phyloP scores from a whole-genome alignment of 192 early-diverging fungal species.

The Podila minutissima region DNA sequence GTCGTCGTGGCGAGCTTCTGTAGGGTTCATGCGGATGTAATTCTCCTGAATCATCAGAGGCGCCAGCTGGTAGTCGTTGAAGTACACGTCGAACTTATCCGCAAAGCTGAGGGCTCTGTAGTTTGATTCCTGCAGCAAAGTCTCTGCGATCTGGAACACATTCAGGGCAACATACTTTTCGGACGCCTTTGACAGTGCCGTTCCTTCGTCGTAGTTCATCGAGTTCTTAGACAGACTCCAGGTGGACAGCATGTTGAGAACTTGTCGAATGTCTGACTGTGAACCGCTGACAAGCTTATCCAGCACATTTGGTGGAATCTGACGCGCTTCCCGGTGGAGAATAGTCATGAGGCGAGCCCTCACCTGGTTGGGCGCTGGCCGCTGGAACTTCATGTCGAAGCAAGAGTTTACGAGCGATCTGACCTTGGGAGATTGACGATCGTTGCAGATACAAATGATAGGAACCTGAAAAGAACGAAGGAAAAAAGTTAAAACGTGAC shows the following conservation, averaged over 20 bases:
- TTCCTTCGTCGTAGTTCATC: conserved; percentile 86
- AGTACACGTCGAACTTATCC: conserved; percentile 92
- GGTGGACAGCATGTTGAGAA: conserved; percentile 94
- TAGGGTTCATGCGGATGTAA: conserved; percentile 79
- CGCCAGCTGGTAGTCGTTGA: conserved; percentile 86
- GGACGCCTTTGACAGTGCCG: conserved; percentile 65
- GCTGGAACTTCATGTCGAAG: conserved; percentile 81
- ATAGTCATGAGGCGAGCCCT: conserved; percentile 82
- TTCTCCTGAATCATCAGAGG: conserved; percentile 97
- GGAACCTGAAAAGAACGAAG: conserved; percentile 68
- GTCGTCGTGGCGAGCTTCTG: conserved; percentile 29
- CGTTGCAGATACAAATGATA: conserved; percentile 99
- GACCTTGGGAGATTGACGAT: conserved; percentile 87
- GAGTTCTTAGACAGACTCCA: conserved; percentile 74
- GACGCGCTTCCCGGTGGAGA: conserved; percentile 73
- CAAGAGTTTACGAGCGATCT: conserved; percentile 85
- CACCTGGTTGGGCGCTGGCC: conserved; percentile 78
- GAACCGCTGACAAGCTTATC: conserved; percentile 83
- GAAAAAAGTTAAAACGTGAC: conserved; percentile 2
- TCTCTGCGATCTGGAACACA: conserved; percentile 81
- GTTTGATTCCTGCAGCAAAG: conserved; percentile 60
- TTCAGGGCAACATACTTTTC: conserved; percentile 55
- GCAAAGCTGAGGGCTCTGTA: conserved; percentile 35
- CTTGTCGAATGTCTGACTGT: conserved; percentile 94
- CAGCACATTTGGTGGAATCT: conserved; percentile 80